phyloP scores from a whole-genome alignment of 306 rosid species.

The Trichosanthes cucumerina region DNA sequence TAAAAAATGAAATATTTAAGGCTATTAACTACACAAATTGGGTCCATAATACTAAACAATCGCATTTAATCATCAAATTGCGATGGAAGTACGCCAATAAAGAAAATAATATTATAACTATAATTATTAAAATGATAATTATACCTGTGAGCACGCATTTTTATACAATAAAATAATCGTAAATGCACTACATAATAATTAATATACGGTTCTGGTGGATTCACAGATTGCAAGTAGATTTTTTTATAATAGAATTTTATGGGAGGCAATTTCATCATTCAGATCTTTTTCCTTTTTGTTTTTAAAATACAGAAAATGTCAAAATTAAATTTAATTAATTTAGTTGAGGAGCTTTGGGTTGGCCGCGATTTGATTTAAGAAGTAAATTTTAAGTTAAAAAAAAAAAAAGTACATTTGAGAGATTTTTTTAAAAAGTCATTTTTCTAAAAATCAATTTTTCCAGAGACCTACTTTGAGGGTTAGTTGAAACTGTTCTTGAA shows the following conservation, averaged over 20 bases:
- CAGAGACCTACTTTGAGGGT: no score
- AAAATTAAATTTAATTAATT: no score
- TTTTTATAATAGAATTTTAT: neutral
- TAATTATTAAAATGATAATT: neutral
- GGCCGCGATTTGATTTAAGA: no score
- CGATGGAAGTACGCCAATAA: neutral
- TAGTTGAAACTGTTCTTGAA: no score
- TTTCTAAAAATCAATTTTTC: no score
- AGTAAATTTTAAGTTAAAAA: no score
- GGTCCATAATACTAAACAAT: slow-evolving; percentile 1
- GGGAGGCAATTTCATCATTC: neutral
- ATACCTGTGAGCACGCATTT: neutral
- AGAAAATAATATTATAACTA: no score
- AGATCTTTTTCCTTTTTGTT: neutral
- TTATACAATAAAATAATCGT: neutral
- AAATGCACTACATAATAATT: neutral
- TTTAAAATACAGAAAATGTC: neutral
- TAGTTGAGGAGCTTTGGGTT: no score
- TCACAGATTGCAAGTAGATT: neutral
- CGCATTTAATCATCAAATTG: slow-evolving; percentile 2
- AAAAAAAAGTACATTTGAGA: no score
- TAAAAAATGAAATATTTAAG: neutral
- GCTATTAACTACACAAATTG: neutral
- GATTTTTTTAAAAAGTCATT: no score
- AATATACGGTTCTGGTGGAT: neutral